Conservation (phyloP, 2,329 filamentous ascomycete species). For the Cercospora sojina region DNA sequence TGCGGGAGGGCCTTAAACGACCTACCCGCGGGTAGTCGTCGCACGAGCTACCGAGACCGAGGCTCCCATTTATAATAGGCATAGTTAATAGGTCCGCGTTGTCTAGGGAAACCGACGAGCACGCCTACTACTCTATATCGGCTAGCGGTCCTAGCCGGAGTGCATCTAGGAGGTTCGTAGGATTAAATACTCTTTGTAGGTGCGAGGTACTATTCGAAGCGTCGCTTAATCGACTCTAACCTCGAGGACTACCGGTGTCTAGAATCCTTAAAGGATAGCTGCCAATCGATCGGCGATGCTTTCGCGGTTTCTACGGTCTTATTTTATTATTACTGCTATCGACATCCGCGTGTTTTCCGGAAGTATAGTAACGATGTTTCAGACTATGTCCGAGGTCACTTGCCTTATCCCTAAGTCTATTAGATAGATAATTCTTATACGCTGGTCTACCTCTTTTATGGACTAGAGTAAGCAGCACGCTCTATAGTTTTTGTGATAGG, state of each 20-base stretch:
- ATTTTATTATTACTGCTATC: neutral
- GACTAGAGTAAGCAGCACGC: too few relatives aligned
- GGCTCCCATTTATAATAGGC: neutral
- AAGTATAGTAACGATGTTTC: too few relatives aligned
- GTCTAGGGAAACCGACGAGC: neutral
- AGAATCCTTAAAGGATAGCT: neutral
- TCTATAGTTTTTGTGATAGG: too few relatives aligned
- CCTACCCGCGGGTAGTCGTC: neutral
- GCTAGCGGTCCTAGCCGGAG: neutral
- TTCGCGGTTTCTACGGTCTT: neutral
- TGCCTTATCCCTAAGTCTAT: too few relatives aligned
- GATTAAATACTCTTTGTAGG: neutral
- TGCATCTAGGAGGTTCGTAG: neutral
- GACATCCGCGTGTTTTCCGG: too few relatives aligned
- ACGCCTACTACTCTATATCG: neutral
- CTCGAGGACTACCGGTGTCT: neutral
- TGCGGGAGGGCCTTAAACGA: neutral
- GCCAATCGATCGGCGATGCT: neutral
- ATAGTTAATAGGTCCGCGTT: neutral
- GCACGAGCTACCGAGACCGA: neutral
- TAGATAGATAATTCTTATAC: too few relatives aligned
- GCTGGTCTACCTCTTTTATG: too few relatives aligned
- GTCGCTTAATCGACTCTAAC: neutral
- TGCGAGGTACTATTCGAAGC: neutral
- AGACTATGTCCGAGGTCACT: too few relatives aligned